Evolutionary conservation across 2,329 filamentous ascomycete genomes (phyloP).

Genomic region (Septoria linicola): DNA sequence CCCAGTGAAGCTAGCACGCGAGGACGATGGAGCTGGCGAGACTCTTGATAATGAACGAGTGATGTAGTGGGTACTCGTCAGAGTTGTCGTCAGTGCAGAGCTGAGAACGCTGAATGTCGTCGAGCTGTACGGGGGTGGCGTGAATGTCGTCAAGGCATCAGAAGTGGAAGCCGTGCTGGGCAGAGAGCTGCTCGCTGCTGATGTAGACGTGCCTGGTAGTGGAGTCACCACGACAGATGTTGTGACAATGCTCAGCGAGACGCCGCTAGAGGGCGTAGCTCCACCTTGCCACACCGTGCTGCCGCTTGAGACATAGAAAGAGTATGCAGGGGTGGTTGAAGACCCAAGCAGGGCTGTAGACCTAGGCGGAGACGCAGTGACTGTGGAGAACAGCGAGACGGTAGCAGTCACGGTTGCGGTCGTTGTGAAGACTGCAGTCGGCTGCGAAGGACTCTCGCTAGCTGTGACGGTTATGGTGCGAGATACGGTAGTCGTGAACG

Average conservation of each 20-base stretch:
- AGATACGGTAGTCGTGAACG: conserved; percentile 18
- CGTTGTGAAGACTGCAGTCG: neutral
- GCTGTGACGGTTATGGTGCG: conserved; percentile 15
- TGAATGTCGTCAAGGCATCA: conserved; percentile 22
- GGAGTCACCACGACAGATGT: conserved; percentile 27
- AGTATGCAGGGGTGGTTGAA: conserved; percentile 11
- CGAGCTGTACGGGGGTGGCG: conserved; percentile 31
- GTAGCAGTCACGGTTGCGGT: conserved; percentile 26
- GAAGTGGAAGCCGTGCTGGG: conserved; percentile 14
- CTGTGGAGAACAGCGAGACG: conserved; percentile 1
- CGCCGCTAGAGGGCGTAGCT: conserved; percentile 28
- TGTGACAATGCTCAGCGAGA: conserved; percentile 26
- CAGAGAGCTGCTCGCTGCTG: neutral
- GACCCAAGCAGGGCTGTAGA: conserved; percentile 7
- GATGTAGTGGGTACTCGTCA: conserved; percentile 31
- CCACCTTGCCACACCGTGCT: conserved; percentile 34
- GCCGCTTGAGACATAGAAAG: conserved; percentile 13
- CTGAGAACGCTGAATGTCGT: conserved; percentile 30
- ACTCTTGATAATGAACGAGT: conserved; percentile 28
- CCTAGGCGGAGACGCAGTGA: conserved; percentile 2
- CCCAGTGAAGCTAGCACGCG: conserved; percentile 26
- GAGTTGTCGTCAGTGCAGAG: conserved; percentile 30
- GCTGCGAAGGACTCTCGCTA: neutral
- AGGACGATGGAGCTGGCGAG: conserved; percentile 14
- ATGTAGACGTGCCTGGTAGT: conserved; percentile 6